Evolutionary conservation across 129 eudicot species (phyloP), one percentile per base, ranked within the genome.

Genomic region (Lonicera japonica): DNA sequence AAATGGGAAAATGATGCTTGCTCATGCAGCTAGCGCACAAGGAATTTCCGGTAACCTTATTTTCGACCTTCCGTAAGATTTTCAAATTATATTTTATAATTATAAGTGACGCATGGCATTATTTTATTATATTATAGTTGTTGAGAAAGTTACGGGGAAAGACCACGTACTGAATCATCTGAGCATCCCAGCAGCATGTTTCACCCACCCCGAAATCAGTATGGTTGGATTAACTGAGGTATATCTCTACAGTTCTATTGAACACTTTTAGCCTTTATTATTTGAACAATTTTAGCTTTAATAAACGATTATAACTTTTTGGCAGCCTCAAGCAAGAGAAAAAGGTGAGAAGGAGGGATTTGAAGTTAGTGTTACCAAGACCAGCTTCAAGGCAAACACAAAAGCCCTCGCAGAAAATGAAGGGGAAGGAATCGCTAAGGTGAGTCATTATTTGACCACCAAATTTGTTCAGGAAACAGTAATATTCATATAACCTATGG

Each of bases 21-120:
- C 99, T 60, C 99, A 94, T 75, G 99, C 99, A 55, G 96, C 99
- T 66, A 94, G 99, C 79, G 99, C 96, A 59, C 96, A 94, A 74
- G 99, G 99, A 69, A 94, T 94, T 68, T 94, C 96, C 56, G 99
- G 99, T 88, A 65, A 51, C 15, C 52, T 29, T 57, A 19, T 36
- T 38, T 22, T 36, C 54, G 66, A 29, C 36, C 36, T 29, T 29
- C 6, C 36, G 6, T 29, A 29, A 29, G 6, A 29, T 29, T 29
- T 6, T 29, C 36, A 29, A 29, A 29, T 29, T 29, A 29, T 29
- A n/a, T 29, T 59, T 21, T 36, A 47, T 60, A 39, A 25, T 50
- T 65, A 53, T 68, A 23, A n/a, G n/a, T 63, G 75, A 75, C 79
- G 21, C 48, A 62, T 61, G 59, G 56, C 47, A 8, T 64, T 72